Base-by-base conservation (phyloP, 2,329 filamentous ascomycete genomes). In the Xylariaceae sp. region DNA sequence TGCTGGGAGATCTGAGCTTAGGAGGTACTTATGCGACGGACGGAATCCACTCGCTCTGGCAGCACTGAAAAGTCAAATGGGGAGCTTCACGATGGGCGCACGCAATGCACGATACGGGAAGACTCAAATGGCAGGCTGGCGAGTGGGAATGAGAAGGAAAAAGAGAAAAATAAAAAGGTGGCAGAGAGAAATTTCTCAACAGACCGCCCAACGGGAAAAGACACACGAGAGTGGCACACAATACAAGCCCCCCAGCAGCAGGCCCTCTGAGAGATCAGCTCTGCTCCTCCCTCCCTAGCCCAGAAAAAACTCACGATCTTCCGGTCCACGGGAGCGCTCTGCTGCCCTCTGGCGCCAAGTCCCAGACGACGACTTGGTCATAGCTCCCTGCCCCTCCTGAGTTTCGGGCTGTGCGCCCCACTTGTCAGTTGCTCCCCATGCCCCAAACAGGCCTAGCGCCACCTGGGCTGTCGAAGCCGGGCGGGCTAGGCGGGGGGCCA, bases 241-340 rank as follows among this genome's bases (percentile, higher is more conserved):
- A n/a, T 23, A 23, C 21, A 23, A n/a, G 15, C 24, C 24, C 12
- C 5, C 24, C 24, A 26, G 12, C n/a, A 14, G 24, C 24, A 5
- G 7, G 6, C 24, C 12, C 24, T 26, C 24, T n/a, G n/a, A n/a
- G n/a, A n/a, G n/a, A n/a, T n/a, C n/a, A n/a, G n/a, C n/a, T n/a
- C n/a, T n/a, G n/a, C 21, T 8, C 21, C 12, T 23, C 21, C 21
- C 21, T 12, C 21, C 21, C 27, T 16, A 29, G 16, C 13, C 16
- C 27, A 29, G 15, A 35, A 38, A 40, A 46, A 47, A 47, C 44
- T 47, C 44, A 47, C 44, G 44, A 47, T 47, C 42, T 41, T 45
- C 42, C 39, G 14, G 13, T 27, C n/a, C 30, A 32, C 22, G 30
- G 30, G 21, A 10, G 24, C 24, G 15, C 24, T n/a, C n/a, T n/a